Base-by-base conservation (phyloP, 225 moss, liverwort and hornwort genomes). In the Rhytidiadelphus loreus region DNA sequence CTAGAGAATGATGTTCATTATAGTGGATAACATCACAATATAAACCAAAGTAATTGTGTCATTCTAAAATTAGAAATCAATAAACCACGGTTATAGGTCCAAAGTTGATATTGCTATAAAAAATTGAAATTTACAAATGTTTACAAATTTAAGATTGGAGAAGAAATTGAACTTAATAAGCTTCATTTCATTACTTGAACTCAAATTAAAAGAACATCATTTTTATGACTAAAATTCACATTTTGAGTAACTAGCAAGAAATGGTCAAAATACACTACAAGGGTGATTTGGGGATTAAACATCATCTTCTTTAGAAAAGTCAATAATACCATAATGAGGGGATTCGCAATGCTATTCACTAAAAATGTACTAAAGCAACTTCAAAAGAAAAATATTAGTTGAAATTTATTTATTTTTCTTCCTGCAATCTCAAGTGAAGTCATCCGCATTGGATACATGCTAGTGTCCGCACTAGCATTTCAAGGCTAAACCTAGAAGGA, bases 391-490 rank as follows among this genome's bases (percentile, higher is more conserved):
- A n/a, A 2, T 5, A 18, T 41, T 25, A 4, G 4, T 41, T 19
- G 13, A 39, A 69, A 0, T 39, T 14, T 63, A 32, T 14, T 63
- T 41, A 8, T 63, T 63, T 14, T 63, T n/a, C 12, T 3, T 26
- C 24, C 23, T 70, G 5, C 1, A 43, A 1, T 25, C 8, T 25
- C 0, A 15, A 0, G 0, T 41, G 15, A 41, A 41, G 25, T 26
- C 26, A 41, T 41, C 2, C n/a, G n/a, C 24, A 71, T 28, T 0
- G 2, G 1, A 43, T 2, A 43, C 15, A n/a, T n/a, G n/a, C 15
- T 25, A 41, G 25, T 70, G 1, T 23, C 4, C 2, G 1, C 3
- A 69, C 8, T 3, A 2, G 1, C 4, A 2, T 24, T 39, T 7
- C 2, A 39, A 3, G 8, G 11, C 24, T 24, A 23, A 69, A 0